These are phyloP conservation scores for Lipomyces lipofer DNA, from an alignment of 805 yeast species.

Conservation along the genomic window DNA sequence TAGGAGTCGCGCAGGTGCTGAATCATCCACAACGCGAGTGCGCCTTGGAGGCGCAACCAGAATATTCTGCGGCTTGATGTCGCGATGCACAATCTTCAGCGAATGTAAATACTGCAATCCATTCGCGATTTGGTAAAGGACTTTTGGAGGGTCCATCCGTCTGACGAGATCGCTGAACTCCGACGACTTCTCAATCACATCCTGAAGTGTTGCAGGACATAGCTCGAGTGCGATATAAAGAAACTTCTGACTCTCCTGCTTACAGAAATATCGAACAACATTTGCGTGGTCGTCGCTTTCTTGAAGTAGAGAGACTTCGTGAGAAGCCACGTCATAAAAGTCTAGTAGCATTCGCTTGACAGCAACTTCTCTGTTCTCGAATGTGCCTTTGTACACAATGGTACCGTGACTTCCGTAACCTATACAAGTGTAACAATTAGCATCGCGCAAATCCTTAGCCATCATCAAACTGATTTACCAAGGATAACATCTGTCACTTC, in stretches of 20 bases:
- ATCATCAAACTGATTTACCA: constrained; percentile 46
- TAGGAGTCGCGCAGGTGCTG: constrained; percentile 60
- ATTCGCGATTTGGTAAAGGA: constrained; percentile 71
- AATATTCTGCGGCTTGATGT: constrained; percentile 91
- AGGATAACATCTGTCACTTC: constrained; percentile 70
- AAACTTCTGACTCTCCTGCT: constrained; percentile 85
- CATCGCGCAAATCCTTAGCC: neutral
- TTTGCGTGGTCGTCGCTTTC: constrained; percentile 97
- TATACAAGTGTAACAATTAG: too few relatives aligned
- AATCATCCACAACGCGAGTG: constrained; percentile 6
- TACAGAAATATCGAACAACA: constrained; percentile 88
- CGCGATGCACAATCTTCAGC: constrained; percentile 89
- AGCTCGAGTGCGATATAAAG: constrained; percentile 90
- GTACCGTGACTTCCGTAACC: constrained; percentile 95
- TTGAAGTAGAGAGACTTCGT: constrained; percentile 81
- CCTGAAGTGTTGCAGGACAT: constrained; percentile 87
- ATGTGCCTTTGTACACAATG: constrained; percentile 84
- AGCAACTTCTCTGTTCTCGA: constrained; percentile 92
- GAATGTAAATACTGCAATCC: constrained; percentile 88
- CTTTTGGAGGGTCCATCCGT: constrained; percentile 52
- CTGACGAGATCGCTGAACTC: constrained; percentile 44
- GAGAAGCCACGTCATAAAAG: constrained; percentile 90
- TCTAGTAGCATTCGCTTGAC: constrained; percentile 91
- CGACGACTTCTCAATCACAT: constrained; percentile 60
- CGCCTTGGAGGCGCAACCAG: constrained; percentile 69